Evolutionary conservation across 257 asterid genomes (phyloP).

Genomic region (Capsicum rhomboideum): DNA sequence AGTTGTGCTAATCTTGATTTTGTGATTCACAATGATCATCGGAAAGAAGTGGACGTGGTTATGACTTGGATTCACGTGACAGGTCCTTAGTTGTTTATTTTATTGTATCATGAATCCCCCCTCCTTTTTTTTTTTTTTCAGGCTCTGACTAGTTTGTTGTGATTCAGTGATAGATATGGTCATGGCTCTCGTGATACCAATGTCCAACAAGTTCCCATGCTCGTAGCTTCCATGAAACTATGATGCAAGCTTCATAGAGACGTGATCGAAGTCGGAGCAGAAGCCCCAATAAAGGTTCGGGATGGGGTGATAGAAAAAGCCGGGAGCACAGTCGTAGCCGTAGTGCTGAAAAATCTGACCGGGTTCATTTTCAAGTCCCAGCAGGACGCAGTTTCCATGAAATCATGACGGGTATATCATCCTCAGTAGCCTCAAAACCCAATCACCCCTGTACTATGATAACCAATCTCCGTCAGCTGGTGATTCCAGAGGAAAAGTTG

Average conservation of each 20-base stretch:
- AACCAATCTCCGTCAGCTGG: background rate
- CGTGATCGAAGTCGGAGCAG: slow-evolving; percentile 42
- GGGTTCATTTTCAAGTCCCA: slow-evolving; percentile 14
- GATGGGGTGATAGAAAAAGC: slow-evolving; percentile 36
- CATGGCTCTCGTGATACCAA: slow-evolving; percentile 24
- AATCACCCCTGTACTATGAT: background rate
- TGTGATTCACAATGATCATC: too few relatives aligned
- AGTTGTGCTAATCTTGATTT: too few relatives aligned
- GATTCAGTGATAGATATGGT: slow-evolving; percentile 30
- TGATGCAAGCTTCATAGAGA: slow-evolving; percentile 19
- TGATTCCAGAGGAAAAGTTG: slow-evolving; percentile 4
- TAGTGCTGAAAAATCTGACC: slow-evolving; percentile 47
- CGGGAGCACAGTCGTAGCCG: slow-evolving; percentile 49
- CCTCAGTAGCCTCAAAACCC: slow-evolving; percentile 5
- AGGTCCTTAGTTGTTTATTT: slow-evolving; percentile 23
- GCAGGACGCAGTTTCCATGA: slow-evolving; percentile 44
- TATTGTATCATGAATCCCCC: background rate
- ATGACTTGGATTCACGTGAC: slow-evolving; percentile 37
- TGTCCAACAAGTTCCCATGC: slow-evolving; percentile 27
- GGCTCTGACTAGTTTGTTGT: background rate
- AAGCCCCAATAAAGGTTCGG: slow-evolving; percentile 42
- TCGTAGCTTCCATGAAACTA: slow-evolving; percentile 44
- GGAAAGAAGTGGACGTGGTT: slow-evolving; percentile 31
- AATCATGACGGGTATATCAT: slow-evolving; percentile 32
- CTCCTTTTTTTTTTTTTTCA: background rate